Evolutionary conservation across 139 green algal species (phyloP), one percentile per base, ranked within the genome.

Genomic region (Chlorella sp.): DNA sequence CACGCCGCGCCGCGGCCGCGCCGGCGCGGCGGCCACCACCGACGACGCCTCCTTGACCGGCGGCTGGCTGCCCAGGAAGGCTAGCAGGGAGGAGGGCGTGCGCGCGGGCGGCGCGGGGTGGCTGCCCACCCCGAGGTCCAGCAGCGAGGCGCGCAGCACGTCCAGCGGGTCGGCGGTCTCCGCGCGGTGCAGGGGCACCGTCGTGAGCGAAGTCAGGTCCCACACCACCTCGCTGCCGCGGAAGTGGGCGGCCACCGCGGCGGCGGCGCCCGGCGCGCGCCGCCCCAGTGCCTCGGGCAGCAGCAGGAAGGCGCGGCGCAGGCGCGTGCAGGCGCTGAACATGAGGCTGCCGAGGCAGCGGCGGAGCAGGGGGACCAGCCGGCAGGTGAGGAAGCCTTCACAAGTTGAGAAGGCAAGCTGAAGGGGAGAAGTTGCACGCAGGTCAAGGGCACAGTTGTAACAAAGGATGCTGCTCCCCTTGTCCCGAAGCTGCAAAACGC

Each of bases 221-320:
- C 72, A 77, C 17, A 45, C 40, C 1, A 48, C 25, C 25, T 5
- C 17, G 43, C 29, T n/a, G 2, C 8, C 15, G 7, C 3, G 8
- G 21, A 77, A 77, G 27, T 77, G 60, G 9, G 38, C 23, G 45
- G 71, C 11, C 72, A 77, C 72, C 5, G 35, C 35, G 2, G 19
- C 43, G 31, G 63, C 2, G 35, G 23, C 33, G 25, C 15, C 11
- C 11, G 72, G 72, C 60, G 71, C 60, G 60, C 71, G 60, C 35
- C 7, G 27, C 6, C 72, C 72, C 59, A 77, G 72, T 5, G 72
- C 72, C 14, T 62, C 72, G 0, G 72, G 72, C 23, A 77, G 72
- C 43, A 77, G 42, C 72, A 77, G 46, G 23, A 50, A 31, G 45
- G 71, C 63, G 72, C 72, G 59, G 12, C 72, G 59, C 43, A 77